A percentile compares a stretch with the other conserved stretches of the same genome.
Conservation (phyloP, 306 rosid genomes). For the Erythrophleum fordii region DNA sequence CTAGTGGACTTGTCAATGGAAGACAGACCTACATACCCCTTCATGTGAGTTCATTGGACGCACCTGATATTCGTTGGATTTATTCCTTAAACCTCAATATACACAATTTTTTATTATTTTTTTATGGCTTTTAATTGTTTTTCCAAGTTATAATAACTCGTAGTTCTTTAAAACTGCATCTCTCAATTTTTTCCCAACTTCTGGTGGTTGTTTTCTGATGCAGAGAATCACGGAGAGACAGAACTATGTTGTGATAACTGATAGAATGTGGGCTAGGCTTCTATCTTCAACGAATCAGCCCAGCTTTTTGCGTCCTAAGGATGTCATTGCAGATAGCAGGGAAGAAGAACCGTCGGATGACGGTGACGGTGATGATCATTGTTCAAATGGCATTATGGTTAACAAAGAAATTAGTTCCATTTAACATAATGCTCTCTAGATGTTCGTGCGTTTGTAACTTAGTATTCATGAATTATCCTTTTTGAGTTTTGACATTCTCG, state of each 20-base stretch:
- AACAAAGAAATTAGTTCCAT: slow-evolving; percentile 34
- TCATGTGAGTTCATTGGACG: slow-evolving; percentile 58
- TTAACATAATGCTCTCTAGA: slow-evolving; percentile 28
- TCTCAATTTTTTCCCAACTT: no score
- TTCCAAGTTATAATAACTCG: no score
- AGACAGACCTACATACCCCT: slow-evolving; percentile 90
- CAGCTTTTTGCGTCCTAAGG: slow-evolving; percentile 63
- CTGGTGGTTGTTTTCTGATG: slow-evolving; percentile 19
- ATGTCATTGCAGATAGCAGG: slow-evolving; percentile 49
- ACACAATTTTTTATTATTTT: no score
- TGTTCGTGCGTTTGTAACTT: no score
- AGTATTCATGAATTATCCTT: no score
- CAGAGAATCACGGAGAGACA: slow-evolving; percentile 79
- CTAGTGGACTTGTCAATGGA: slow-evolving; percentile 87
- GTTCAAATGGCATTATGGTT: slow-evolving; percentile 33
- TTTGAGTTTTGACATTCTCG: slow-evolving; percentile 17
- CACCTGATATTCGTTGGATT: slow-evolving; percentile 3
- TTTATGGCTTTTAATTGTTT: neutral
- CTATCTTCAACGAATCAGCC: slow-evolving; percentile 96
- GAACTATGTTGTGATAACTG: slow-evolving; percentile 87
- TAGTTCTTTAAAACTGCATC: no score
- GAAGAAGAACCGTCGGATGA: slow-evolving; percentile 41
- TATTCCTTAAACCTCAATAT: neutral
- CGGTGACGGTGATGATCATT: slow-evolving; percentile 24
- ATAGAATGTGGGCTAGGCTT: slow-evolving; percentile 98